Evolutionary conservation across 2,329 filamentous ascomycete species (phyloP), one percentile per base, ranked within the genome.

Genomic region (Calycina herbarum): DNA sequence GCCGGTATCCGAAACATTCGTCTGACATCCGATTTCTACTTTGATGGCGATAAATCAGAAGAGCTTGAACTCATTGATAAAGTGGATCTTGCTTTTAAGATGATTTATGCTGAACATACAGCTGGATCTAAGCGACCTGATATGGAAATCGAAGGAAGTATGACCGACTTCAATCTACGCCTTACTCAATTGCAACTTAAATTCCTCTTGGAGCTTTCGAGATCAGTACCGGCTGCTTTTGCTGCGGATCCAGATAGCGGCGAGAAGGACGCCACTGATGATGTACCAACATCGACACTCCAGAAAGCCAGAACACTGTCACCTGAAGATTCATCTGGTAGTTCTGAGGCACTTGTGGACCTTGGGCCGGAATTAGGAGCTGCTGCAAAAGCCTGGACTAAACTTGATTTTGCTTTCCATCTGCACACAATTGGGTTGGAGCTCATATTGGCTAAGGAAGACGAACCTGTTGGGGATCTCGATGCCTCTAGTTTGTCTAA

Each of bases 41-140:
- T 96, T 72, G 78, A 86, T 0, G 83, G 88, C 2, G 86, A 88
- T 40, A 79, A 85, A 64, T 86, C 87, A 0, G 95, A 99, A 77
- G 93, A 97, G 76, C 82, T 99, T 7, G 93, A 99, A 76, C 90
- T 99, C 81, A 97, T 99, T 71, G 94, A 99, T 74, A 93, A 97
- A 72, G 93, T 99, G 13, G 95, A 99, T 76, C 82, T 99, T 29
- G 92, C 91, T 59, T 97, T 99, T 79, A 92, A 91, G 67, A 89
- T 99, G 69, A 96, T 91, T 2, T 94, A 97, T 77, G 87, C 94
- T 0, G 94, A 98, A 75, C 95, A 99, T 75, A 88, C 87, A 71
- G 78, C 86, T 38, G 91, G 90, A 15, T 82, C 85, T 62, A 89
- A 95, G 73, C 86, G 94, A 48, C 95, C 95, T 0, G 94, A 99